These are phyloP conservation scores for Podospora pseudoanserina DNA, from an alignment of 495 filamentous ascomycete genomes.

Conservation along the genomic window DNA sequence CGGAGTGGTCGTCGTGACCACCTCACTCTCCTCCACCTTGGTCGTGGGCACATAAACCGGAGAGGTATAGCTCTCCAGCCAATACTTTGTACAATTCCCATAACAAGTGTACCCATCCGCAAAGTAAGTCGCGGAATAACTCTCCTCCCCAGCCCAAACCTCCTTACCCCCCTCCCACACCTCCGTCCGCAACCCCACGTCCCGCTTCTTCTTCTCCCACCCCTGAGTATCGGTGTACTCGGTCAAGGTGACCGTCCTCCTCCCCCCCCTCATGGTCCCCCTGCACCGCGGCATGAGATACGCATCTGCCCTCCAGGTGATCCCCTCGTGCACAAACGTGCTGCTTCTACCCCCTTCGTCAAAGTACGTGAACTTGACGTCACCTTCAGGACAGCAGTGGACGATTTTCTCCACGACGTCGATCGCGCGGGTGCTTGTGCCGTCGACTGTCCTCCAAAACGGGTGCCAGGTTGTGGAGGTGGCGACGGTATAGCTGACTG, in stretches of 20 bases:
- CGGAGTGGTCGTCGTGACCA: neutral
- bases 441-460: too few species aligned
- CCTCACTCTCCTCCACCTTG: neutral
- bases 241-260: neutral
- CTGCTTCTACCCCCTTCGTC: too few species aligned
- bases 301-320: too few species aligned
- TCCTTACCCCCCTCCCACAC: neutral
- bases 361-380: too few species aligned
- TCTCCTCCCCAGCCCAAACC: neutral
- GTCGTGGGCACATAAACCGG: neutral
- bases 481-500: too few species aligned
- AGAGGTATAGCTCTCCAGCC: neutral
- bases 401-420: too few species aligned
- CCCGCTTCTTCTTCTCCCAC: neutral
- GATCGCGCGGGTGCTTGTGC: too few species aligned
- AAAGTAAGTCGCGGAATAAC: neutral
- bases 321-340: too few species aligned
- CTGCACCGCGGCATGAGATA: too few species aligned
- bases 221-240: neutral
- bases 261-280: neutral
- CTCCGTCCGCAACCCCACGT: neutral
- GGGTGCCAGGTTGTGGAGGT: too few species aligned
- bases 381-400: too few species aligned
- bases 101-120: neutral
- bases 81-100: neutral